Evolutionary conservation across 2,329 filamentous ascomycete genomes (phyloP), one percentile per base, ranked within the genome.

Genomic region (Fusarium pilosicola): DNA sequence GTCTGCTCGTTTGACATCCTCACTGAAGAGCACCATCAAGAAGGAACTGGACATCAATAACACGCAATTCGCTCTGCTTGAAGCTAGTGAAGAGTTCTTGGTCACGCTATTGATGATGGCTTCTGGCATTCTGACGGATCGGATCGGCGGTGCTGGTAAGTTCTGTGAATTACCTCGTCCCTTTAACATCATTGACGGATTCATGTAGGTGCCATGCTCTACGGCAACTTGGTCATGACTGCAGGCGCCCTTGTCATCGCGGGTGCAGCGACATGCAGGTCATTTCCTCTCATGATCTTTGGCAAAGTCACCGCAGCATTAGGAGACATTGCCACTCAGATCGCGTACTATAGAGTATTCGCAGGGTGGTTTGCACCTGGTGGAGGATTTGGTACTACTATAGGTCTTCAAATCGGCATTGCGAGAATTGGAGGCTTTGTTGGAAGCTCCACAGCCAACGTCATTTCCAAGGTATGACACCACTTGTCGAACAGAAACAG

Each of bases 71-170:
- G 51, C 51, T 4, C 15, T 55, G 1, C 20, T 55, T 0, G 51
- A 55, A 14, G 51, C 36, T 6, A 55, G 51, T 14, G 51, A 55
- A 2, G 51, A 55, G 15, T 55, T 55, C 6, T 14, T 55, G 6
- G 51, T 55, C 3, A 55, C 36, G 4, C 1, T 55, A 0, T 55
- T 30, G 36, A 55, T 26, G 36, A 55, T 55, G 36, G 36, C 36
- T 0, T 55, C 51, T 0, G 51, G 51, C 0, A 55, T 55, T n/a
- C 51, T 55, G 1, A 55, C 51, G 0, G 51, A 55, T 0, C 51
- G 36, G 0, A 41, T 55, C 0, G 51, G 51, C 1, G 36, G 51
- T 6, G 36, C 51, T 4, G 36, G 51, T 34, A 34, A 7, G 32
- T 32, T 7, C 13, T 32, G 1, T 32, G 2, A 15, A 32, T 3